Evolutionary conservation across 2,329 filamentous ascomycete genomes (phyloP).

Genomic region (Zymoseptoria ardabiliae): DNA sequence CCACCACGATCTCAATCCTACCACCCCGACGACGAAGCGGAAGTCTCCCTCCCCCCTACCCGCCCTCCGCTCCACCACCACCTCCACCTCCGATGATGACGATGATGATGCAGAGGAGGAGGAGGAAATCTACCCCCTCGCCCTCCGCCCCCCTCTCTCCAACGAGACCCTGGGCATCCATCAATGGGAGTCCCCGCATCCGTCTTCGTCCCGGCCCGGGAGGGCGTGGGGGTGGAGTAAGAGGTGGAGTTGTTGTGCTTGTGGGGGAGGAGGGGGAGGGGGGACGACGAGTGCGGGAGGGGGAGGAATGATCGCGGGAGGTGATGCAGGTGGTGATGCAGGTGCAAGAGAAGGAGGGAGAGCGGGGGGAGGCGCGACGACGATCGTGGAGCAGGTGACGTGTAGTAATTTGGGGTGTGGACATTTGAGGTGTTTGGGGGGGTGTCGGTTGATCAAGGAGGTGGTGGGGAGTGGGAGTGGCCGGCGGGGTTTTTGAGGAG

Average conservation of each 20-base stretch:
- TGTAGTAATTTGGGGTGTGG: constrained; percentile 22
- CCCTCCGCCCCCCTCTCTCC: constrained; percentile 13
- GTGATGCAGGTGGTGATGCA: no score
- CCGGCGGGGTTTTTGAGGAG: constrained; percentile 1
- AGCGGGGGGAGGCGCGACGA: constrained; percentile 4
- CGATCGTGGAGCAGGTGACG: constrained; percentile 25
- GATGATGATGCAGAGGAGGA: no score
- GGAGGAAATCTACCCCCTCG: constrained; percentile 5
- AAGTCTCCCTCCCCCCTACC: no score
- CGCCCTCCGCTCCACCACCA: no score
- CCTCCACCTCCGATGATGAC: no score
- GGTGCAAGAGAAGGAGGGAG: no score
- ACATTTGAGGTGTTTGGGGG: constrained; percentile 21
- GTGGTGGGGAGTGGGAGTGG: background rate
- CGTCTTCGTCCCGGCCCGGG: constrained; percentile 12
- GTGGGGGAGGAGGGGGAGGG: background rate
- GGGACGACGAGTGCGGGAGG: no score
- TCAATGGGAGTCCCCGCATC: constrained; percentile 14
- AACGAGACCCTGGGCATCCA: constrained; percentile 1
- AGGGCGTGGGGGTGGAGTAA: constrained; percentile 16
- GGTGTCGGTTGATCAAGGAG: constrained; percentile 5
- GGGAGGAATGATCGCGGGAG: no score
- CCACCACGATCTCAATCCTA: no score
- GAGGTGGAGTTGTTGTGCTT: constrained; percentile 26
- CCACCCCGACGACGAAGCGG: background rate